Conservation (phyloP, 75 land plant species). For the Selaginella moellendorffii region DNA sequence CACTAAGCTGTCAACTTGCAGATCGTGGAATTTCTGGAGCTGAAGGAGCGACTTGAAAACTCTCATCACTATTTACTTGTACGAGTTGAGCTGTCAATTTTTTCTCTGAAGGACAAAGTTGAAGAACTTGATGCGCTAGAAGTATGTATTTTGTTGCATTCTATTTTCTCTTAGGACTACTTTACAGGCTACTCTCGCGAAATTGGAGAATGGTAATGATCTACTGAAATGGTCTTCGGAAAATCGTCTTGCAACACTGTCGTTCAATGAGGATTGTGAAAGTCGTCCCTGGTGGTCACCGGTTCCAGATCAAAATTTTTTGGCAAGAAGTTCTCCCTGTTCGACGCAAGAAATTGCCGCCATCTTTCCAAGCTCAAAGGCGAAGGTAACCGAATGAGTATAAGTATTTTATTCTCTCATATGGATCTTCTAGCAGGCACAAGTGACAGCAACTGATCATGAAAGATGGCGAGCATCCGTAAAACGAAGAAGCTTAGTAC, state of each 20-base stretch:
- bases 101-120: conserved; percentile 63
- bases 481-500: not conserved
- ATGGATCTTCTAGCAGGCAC: too few relatives aligned
- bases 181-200: conserved; percentile 37
- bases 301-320: conserved; percentile 39
- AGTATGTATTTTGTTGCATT: conserved; percentile 29
- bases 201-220: conserved; percentile 32
- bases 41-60: conserved; percentile 56
- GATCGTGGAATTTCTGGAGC: conserved; percentile 87
- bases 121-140: conserved; percentile 45
- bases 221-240: conserved; percentile 42
- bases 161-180: not conserved
- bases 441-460: too few relatives aligned
- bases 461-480: not conserved
- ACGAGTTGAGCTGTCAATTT: conserved; percentile 38
- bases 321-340: too few relatives aligned
- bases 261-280: conserved; percentile 76
- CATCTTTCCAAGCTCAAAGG: too few relatives aligned
- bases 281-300: conserved; percentile 99
- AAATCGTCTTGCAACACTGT: conserved; percentile 26
- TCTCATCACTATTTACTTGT: conserved; percentile 60
- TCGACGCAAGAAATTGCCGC: too few relatives aligned
- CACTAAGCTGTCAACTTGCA: conserved; percentile 13
- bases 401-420: too few relatives aligned
- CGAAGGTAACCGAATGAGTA: too few relatives aligned